Evolutionary conservation across 2,329 filamentous ascomycete genomes (phyloP).

Genomic region (Microascus cirrosus): DNA sequence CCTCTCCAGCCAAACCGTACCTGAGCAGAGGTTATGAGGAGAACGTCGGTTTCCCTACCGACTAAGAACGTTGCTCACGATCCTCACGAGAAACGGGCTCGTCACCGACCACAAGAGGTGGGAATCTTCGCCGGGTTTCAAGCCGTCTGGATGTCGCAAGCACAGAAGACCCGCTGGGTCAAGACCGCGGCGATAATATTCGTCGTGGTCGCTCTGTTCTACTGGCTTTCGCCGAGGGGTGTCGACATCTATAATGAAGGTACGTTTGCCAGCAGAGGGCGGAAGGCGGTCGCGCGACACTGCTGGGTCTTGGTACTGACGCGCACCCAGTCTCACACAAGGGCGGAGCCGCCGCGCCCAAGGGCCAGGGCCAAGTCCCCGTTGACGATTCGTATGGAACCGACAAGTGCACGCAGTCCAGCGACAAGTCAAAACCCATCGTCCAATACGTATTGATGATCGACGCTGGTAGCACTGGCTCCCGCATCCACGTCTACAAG

Average conservation of each 20-base stretch:
- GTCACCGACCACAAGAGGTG: slow-evolving; percentile 39
- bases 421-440: slow-evolving; percentile 80
- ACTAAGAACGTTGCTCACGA: slow-evolving; percentile 49
- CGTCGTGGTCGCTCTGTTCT: slow-evolving; percentile 49
- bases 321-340: not conserved
- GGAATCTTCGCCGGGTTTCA: slow-evolving; percentile 43
- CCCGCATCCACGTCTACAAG: slow-evolving; percentile 91
- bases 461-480: slow-evolving; percentile 94
- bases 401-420: slow-evolving; percentile 70
- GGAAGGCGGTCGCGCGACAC: not conserved
- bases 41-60: slow-evolving; percentile 53
- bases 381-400: slow-evolving; percentile 54
- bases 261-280: slow-evolving; percentile 10
- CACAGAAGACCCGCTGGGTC: slow-evolving; percentile 53
- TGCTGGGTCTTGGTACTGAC: not conserved
- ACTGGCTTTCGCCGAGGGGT: slow-evolving; percentile 50
- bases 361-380: slow-evolving; percentile 36
- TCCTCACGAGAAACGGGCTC: slow-evolving; percentile 53
- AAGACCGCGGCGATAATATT: slow-evolving; percentile 54
- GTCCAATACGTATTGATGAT: slow-evolving; percentile 99
- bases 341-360: not conserved
- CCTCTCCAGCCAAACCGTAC: not conserved
- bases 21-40: slow-evolving; percentile 37
- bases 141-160: slow-evolving; percentile 49
- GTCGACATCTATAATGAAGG: slow-evolving; percentile 41